Base-by-base conservation (phyloP, 345 rosid genomes). In the Jatropha curcas region DNA sequence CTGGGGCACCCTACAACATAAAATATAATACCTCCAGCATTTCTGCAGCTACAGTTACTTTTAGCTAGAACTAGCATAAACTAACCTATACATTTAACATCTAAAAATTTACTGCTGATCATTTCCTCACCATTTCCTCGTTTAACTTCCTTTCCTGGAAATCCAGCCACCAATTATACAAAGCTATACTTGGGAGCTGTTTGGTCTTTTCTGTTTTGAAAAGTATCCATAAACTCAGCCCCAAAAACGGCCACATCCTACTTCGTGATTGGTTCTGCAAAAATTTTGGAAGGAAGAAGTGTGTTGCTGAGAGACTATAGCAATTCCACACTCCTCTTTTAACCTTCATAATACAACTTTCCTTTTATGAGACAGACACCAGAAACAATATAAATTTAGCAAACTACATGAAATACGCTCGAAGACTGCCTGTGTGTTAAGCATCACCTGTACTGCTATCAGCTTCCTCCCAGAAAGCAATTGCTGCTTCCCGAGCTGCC, bases 401-500 rank as follows among this genome's bases (percentile, higher is more conserved):
- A 25, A 52, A 64, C 11, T 16, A 17, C 28, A 30, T 48, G 19
- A 6, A 4, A 35, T 4, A 4, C 22, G 12, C 13, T 30, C 5
- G 1, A 57, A 39, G 37, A 57, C 19, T 9, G 13, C 28, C 55
- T 1, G 6, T 8, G 9, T 5, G 55, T 13, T 34, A 7, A 4
- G 22, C 22, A 14, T 56, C 24, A 56, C 16, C 66, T 7, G 34
- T 4, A 43, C 24, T 14, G 24, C 70, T 83, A 82, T 17, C 68
- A 68, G 71, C 77, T 35, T 74, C 86, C 79, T 19, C 68, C 64
- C 46, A 89, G 68, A 78, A 84, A 82, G 66, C 86, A 82, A 61
- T 76, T 88, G 83, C 93, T 94, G 55, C 93, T 69, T 60, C 82
- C 82, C 0, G 97, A 90, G 82, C 98, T 90, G 30, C 94, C 89